These are phyloP conservation scores for Cercophora samala DNA, from an alignment of 495 filamentous ascomycete genomes.

Conservation along the genomic window DNA sequence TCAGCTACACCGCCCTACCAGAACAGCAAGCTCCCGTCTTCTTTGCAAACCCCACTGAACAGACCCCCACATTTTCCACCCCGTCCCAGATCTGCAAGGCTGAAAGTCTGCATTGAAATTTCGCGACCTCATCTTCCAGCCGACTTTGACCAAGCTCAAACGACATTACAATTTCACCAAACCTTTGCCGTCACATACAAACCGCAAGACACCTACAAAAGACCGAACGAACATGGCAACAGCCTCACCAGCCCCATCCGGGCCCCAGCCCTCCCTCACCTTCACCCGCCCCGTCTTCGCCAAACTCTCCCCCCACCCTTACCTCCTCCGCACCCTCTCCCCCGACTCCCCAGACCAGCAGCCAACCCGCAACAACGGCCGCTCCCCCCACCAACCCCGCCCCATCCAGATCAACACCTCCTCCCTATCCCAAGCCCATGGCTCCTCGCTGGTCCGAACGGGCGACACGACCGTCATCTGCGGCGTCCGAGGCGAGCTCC, in stretches of 20 bases:
- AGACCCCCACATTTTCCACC: slow-evolving; percentile 8
- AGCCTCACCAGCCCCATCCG: slow-evolving; percentile 9
- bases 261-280: slow-evolving; percentile 45
- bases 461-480: slow-evolving; percentile 92
- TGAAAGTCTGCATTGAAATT: slow-evolving; percentile 17
- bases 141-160: slow-evolving; percentile 1
- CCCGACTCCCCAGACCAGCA: slow-evolving; percentile 52
- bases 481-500: slow-evolving; percentile 80
- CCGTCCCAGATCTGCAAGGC: slow-evolving; percentile 21
- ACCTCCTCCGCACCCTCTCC: slow-evolving; percentile 82
- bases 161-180: neutral
- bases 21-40: too few species aligned
- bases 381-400: slow-evolving; percentile 65
- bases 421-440: slow-evolving; percentile 81
- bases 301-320: slow-evolving; percentile 82
- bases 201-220: neutral
- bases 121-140: slow-evolving; percentile 9
- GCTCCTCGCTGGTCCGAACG: slow-evolving; percentile 78
- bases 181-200: neutral
- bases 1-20: neutral
- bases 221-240: slow-evolving; percentile 5
- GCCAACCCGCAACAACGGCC: slow-evolving; percentile 72
- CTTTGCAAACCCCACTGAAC: neutral
- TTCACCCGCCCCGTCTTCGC: slow-evolving; percentile 82
- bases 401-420: slow-evolving; percentile 68